These are phyloP conservation scores for Podospora fimiseda DNA, from an alignment of 495 filamentous ascomycete genomes.

Conservation along the genomic window DNA sequence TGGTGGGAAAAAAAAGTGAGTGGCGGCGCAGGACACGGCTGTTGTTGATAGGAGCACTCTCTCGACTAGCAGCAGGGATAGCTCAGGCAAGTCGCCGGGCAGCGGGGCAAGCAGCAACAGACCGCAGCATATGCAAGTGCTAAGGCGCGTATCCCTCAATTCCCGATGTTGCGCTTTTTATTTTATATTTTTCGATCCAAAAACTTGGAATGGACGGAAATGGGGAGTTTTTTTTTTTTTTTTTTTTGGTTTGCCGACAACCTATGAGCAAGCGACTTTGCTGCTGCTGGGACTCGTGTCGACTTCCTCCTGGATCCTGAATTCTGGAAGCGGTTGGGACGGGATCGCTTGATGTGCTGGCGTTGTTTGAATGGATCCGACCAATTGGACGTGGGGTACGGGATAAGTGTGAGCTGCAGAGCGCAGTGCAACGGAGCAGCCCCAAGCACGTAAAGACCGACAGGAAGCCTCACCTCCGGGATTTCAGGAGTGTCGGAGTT, in stretches of 20 bases:
- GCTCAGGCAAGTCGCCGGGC: neutral
- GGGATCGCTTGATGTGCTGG: slow-evolving; percentile 34
- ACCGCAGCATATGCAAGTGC: neutral
- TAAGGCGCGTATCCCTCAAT: too few species aligned
- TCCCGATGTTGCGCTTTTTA: too few species aligned
- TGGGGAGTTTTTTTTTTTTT: neutral
- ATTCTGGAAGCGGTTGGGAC: slow-evolving; percentile 23
- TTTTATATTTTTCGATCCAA: neutral
- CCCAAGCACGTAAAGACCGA: neutral
- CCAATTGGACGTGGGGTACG: slow-evolving; percentile 30
- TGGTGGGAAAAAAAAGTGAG: slow-evolving; percentile 19
- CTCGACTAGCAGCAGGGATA: slow-evolving; percentile 10
- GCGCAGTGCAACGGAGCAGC: slow-evolving; percentile 16
- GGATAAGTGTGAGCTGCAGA: slow-evolving; percentile 29
- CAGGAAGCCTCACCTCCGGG: slow-evolving; percentile 3
- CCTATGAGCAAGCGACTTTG: slow-evolving; percentile 37
- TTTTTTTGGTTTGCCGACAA: slow-evolving; percentile 2
- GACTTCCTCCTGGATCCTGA: too few species aligned
- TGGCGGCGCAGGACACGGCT: slow-evolving; percentile 18
- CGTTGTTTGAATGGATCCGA: slow-evolving; percentile 26
- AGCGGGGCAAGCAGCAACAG: slow-evolving; percentile 14
- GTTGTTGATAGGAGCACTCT: slow-evolving; percentile 24
- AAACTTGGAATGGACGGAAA: too few species aligned
- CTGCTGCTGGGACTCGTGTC: slow-evolving; percentile 35
- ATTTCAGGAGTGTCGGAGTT: neutral